Base-by-base conservation (phyloP, 805 yeast species). In the Wickerhamomyces rabaulensis region DNA sequence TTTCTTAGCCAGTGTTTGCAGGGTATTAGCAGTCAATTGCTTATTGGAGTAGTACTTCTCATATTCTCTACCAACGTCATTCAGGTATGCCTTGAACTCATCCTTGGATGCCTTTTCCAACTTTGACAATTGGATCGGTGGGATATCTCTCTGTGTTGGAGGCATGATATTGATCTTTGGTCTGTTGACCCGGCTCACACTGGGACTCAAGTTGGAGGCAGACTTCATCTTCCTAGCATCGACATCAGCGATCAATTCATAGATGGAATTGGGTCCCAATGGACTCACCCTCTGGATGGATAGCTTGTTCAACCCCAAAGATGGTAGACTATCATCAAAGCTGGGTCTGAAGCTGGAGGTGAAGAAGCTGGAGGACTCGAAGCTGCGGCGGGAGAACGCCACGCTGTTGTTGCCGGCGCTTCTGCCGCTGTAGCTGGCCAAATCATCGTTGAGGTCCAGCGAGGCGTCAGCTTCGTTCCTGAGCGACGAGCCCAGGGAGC, bases 141-240 rank as follows among this genome's bases (percentile, higher is more conserved):
- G 96, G 10, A 92, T 92, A 58, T 94, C 98, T 42, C 75, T 74
- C 2, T 77, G 70, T 0, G 96, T 84, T 0, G 99, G 98, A 8
- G 79, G 75, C 37, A 70, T 69, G 22, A 84, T 60, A 52, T 74
- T 75, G 27, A 77, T 63, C 9, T 73, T 73, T 0, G 79, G 73
- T 10, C 67, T 62, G 47, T 52, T 12, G 60, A 52, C 19, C 61
- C 48, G 19, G 54, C 15, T 62, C 46, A 53, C 58, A 54, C 56
- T 56, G 45, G 65, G 61, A 41, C 57, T 62, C 42, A 56, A 29
- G 1, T 52, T 22, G 3, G 55, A 53, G 9, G 35, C 21, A 12
- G 36, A 25, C 38, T 64, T 61, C 17, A 70, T 52, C 49, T 72
- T 52, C 50, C 61, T 54, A 45, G 73, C 66, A 59, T 82, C 81